Conservation (phyloP, 441 rosid genomes). For the Pelargonium citronellum region DNA sequence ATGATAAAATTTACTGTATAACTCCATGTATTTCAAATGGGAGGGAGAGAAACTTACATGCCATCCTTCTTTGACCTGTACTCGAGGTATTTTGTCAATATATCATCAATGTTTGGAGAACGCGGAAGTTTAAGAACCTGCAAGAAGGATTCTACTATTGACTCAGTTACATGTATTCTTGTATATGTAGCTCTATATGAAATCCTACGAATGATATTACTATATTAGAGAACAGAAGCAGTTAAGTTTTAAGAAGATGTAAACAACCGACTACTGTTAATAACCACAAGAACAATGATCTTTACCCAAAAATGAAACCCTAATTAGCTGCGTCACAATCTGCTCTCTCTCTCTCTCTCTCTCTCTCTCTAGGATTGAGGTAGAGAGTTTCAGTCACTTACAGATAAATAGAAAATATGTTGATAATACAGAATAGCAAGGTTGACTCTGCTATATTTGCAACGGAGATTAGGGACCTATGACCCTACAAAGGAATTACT, state of each 20-base stretch:
- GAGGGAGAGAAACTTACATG: slow-evolving; percentile 43
- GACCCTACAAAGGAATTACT: no score
- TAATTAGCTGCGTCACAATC: no score
- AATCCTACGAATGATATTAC: neutral
- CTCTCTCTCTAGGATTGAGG: no score
- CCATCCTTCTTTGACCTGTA: slow-evolving; percentile 83
- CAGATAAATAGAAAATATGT: no score
- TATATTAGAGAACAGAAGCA: neutral
- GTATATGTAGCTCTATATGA: slow-evolving; percentile 9
- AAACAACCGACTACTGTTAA: neutral
- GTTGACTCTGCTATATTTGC: no score
- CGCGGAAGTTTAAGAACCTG: slow-evolving; percentile 96
- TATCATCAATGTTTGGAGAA: slow-evolving; percentile 76
- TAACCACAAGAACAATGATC: neutral
- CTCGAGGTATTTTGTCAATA: slow-evolving; percentile 75
- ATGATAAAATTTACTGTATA: neutral
- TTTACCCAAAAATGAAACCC: neutral
- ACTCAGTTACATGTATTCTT: slow-evolving; percentile 12
- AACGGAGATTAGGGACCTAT: no score
- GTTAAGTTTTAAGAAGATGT: neutral
- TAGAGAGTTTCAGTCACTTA: no score
- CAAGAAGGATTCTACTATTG: slow-evolving; percentile 18
- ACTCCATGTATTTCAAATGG: slow-evolving; percentile 13
- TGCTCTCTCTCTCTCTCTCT: no score
- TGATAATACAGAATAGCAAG: no score